Conservation (phyloP, 148 eudicot species). For the Rheum nobile region DNA sequence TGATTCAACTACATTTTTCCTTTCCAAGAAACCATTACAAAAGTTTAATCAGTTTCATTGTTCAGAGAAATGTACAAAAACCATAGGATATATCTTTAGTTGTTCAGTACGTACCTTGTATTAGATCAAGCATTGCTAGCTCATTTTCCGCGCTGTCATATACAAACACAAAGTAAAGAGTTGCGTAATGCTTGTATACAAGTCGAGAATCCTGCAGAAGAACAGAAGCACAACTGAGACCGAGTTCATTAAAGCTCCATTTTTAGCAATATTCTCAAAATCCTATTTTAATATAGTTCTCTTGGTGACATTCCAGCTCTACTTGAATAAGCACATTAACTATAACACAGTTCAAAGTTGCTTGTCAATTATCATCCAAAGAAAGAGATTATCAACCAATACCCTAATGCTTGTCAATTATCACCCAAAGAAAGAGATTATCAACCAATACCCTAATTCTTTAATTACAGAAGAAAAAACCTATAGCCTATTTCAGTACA, state of each 20-base stretch:
- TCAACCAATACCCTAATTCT: not conserved
- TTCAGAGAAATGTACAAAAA: not conserved
- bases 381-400: not conserved
- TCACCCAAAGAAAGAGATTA: not conserved
- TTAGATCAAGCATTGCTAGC: slow-evolving; percentile 88
- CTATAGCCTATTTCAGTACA: not conserved
- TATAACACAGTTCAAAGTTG: not conserved
- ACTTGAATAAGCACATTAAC: not conserved
- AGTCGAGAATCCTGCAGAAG: slow-evolving; percentile 69
- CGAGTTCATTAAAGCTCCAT: not conserved
- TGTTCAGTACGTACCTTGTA: slow-evolving; percentile 57
- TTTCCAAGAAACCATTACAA: not conserved
- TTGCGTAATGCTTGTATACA: slow-evolving; percentile 83
- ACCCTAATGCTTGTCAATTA: not conserved
- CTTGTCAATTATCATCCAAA: not conserved
- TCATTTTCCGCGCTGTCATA: slow-evolving; percentile 86
- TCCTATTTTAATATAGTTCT: not conserved
- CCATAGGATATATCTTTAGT: not conserved
- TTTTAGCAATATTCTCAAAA: not conserved
- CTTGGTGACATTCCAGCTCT: not conserved
- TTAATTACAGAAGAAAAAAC: not conserved
- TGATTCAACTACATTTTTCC: not conserved
- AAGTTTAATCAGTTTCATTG: not conserved
- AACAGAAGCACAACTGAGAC: not conserved
- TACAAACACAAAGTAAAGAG: slow-evolving; percentile 74